A percentile compares a stretch with the other conserved stretches of the same genome.
phyloP scores from a whole-genome alignment of 805 yeast genomes.

The Isabelozyma gotoi region DNA sequence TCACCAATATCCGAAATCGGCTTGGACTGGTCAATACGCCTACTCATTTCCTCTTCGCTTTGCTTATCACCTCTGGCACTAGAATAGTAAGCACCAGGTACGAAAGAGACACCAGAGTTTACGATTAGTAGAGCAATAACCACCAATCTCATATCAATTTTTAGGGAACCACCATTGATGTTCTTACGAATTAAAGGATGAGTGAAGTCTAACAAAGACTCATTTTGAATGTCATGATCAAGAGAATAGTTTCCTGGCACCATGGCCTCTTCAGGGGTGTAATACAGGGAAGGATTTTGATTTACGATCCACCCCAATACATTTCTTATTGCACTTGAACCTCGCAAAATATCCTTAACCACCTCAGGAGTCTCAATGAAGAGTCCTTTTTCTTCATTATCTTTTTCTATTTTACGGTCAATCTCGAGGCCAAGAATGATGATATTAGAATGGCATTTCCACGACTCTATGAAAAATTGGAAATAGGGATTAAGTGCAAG shows the following conservation, averaged over 20 bases:
- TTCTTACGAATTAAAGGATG: conserved; percentile 64
- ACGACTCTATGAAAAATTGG: conserved; percentile 53
- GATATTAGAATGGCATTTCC: conserved; percentile 67
- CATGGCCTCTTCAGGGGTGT: conserved; percentile 1
- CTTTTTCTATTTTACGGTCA: conserved; percentile 34
- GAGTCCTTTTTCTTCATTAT: conserved; percentile 9
- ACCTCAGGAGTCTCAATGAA: conserved; percentile 28
- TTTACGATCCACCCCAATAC: conserved; percentile 62
- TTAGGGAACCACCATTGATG: conserved; percentile 57
- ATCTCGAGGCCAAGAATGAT: conserved; percentile 59
- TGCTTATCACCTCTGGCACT: neutral
- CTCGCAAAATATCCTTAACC: conserved; percentile 38
- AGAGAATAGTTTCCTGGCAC: conserved; percentile 2
- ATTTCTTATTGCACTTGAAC: conserved; percentile 62
- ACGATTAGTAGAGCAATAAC: conserved; percentile 49
- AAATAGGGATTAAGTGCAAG: conserved; percentile 61
- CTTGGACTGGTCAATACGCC: conserved; percentile 18
- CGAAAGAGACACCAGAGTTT: conserved; percentile 20
- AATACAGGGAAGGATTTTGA: conserved; percentile 29
- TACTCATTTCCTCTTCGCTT: conserved; percentile 9
- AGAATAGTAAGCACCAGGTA: conserved; percentile 5
- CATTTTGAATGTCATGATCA: conserved; percentile 57
- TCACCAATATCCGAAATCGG: conserved; percentile 47
- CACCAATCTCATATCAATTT: conserved; percentile 56
- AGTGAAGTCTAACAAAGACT: conserved; percentile 58